Base-by-base conservation (phyloP, 768 basidiomycete species). In the Leccinum sublutescens region DNA sequence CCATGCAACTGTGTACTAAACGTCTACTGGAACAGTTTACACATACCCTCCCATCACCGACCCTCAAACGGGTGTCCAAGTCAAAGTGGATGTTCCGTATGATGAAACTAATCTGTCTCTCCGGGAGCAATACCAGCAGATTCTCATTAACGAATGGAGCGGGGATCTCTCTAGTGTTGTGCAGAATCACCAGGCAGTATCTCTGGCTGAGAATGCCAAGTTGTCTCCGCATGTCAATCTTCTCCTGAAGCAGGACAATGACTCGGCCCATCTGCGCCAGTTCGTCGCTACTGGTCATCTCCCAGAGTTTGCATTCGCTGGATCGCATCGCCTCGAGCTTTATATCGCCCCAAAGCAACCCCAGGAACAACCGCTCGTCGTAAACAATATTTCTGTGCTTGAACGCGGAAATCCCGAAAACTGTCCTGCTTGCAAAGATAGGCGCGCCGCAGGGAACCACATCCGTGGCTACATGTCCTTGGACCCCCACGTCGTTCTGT, bases 301-400 rank as follows among this genome's bases (percentile, higher is more conserved):
- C 5, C 66, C 60, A 29, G 62, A 67, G 56, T 68, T 64, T 19
- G 62, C 66, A 17, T 64, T 55, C 60, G 4, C 53, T 6, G 66
- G 66, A 33, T 66, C 66, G 27, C 55, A 66, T 14, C 66, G 66
- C 27, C 66, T 66, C 38, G 66, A 66, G 15, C 57, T 66, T 5
- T 62, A 55, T 56, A 5, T 66, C 2, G 40, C 23, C 7, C 62
- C 61, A 3, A 64, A 60, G 43, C 4, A 58, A 6, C 14, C 7
- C 4, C 25, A 40, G 12, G 15, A 47, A 2, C 12, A 29, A 10
- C 1, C 38, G 1, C 12, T 2, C 19, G 53, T 68, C 29, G 45
- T 66, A 2, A 67, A 66, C 59, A 67, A 31, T 25, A 54, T 59
- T 33, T 62, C 59, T 0, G 66, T 67, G 2, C 56, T 66, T 8